Base-by-base conservation (phyloP, 257 asterid genomes). In the Solanum megistacrolobum region DNA sequence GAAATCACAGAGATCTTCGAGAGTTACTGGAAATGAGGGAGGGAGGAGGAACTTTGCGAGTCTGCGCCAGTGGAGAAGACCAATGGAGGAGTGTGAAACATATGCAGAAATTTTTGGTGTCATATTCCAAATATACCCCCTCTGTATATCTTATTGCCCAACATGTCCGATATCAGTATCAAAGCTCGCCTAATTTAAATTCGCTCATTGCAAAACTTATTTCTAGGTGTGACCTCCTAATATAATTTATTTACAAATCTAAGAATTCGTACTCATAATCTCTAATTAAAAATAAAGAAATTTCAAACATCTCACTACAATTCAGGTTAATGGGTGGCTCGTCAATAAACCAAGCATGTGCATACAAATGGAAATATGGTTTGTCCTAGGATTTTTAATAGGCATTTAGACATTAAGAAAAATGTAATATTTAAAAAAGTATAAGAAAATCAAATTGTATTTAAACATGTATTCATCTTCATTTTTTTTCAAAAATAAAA, bases 101-200 rank as follows among this genome's bases (percentile, higher is more conserved):
- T 78, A 78, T 78, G 84, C 84, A 78, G 25, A 41, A 78, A 41
- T 13, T 78, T 73, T 73, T 34, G 84, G 38, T 25, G 25, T 9
- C 14, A 78, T 41, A 76, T 78, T 78, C 27, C 65, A 43, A 78
- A 78, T 41, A 78, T 78, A 34, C 25, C 84, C 84, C 18, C 4
- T 13, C 3, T 14, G 1, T 25, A 25, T 41, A 20, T 7, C 25
- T 2, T 25, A 41, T 78, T 41, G 25, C 62, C 84, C 1, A 73
- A 34, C 29, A 72, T 72, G 16, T 68, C 14, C 23, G 9, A 3
- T 18, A 52, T 16, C n/a, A 0, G 4, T 2, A 16, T 52, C 1
- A 52, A 0, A 52, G n/a, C 4, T 52, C 4, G n/a, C 18, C 1
- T 55, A 55, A 55, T 18, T 18, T 18, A 18, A 55, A 18, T 55